These are phyloP conservation scores for Penicillium occitanis DNA, from an alignment of 2,329 filamentous ascomycete species.

Conservation along the genomic window DNA sequence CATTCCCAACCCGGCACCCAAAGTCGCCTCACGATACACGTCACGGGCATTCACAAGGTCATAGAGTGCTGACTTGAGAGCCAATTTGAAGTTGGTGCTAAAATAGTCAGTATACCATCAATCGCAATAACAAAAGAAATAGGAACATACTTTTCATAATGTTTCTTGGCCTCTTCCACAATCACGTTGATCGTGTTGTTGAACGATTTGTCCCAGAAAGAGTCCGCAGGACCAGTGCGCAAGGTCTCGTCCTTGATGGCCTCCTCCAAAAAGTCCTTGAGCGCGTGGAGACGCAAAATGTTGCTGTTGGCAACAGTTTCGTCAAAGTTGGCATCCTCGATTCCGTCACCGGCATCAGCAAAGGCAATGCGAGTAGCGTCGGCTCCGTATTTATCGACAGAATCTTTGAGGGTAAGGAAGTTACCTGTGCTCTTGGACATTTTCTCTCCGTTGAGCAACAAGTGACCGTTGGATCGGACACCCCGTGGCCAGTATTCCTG, in stretches of 20 bases:
- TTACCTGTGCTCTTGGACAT: conserved; percentile 98
- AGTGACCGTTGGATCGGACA: conserved; percentile 86
- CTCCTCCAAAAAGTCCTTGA: conserved; percentile 92
- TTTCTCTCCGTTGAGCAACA: conserved; percentile 95
- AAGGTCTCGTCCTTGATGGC: conserved; percentile 71
- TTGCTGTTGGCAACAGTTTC: conserved; percentile 90
- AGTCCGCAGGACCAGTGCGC: conserved; percentile 70
- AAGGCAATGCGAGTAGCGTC: conserved; percentile 89
- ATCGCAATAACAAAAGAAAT: not conserved
- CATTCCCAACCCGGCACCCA: conserved; percentile 77
- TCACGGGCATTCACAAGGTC: conserved; percentile 87
- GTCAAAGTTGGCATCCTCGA: conserved; percentile 96
- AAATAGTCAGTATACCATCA: conserved; percentile 19
- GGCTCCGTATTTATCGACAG: conserved; percentile 88
- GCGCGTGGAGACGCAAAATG: conserved; percentile 78
- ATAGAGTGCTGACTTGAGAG: conserved; percentile 83
- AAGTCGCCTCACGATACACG: conserved; percentile 82
- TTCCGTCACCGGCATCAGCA: conserved; percentile 90
- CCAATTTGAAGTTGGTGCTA: conserved; percentile 76
- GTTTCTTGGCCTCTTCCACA: conserved; percentile 72
- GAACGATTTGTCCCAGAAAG: conserved; percentile 85
- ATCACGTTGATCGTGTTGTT: conserved; percentile 88
- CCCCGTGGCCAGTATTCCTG: conserved; percentile 84
- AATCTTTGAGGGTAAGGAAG: conserved; percentile 86
- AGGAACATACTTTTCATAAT: conserved; percentile 67